These are phyloP conservation scores for Melaleuca alternifolia DNA, from an alignment of 345 rosid species.

Conservation along the genomic window DNA sequence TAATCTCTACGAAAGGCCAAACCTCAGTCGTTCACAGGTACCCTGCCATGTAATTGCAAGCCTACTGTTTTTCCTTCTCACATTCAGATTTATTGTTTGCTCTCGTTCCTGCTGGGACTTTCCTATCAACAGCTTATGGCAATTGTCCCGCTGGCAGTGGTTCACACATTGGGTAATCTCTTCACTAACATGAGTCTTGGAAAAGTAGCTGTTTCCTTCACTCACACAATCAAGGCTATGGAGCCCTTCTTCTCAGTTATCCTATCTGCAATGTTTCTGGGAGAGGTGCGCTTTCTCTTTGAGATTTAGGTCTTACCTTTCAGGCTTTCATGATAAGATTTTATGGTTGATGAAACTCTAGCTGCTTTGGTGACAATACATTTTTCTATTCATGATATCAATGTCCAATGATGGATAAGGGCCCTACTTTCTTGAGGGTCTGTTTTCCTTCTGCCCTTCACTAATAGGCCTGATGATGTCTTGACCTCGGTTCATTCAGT, in stretches of 20 bases:
- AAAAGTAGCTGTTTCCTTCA: constrained; percentile 97
- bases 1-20: constrained; percentile 74
- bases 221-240: constrained; percentile 97
- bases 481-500: background rate
- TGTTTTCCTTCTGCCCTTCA: background rate
- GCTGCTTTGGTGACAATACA: background rate
- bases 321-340: background rate
- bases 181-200: constrained; percentile 98
- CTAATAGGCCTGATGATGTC: background rate
- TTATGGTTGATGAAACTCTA: background rate
- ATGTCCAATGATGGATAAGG: background rate
- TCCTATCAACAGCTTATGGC: constrained; percentile 52
- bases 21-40: constrained; percentile 60
- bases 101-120: background rate
- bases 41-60: background rate
- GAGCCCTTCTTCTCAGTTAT: constrained; percentile 99
- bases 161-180: constrained; percentile 81
- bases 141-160: constrained; percentile 80
- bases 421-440: background rate
- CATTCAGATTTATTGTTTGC: background rate
- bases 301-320: background rate
- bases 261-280: constrained; percentile 89
- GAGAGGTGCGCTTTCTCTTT: constrained; percentile 46
- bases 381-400: background rate
- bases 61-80: background rate